phyloP scores from a whole-genome alignment of 768 basidiomycete genomes.

The Ephemerocybe angulata region DNA sequence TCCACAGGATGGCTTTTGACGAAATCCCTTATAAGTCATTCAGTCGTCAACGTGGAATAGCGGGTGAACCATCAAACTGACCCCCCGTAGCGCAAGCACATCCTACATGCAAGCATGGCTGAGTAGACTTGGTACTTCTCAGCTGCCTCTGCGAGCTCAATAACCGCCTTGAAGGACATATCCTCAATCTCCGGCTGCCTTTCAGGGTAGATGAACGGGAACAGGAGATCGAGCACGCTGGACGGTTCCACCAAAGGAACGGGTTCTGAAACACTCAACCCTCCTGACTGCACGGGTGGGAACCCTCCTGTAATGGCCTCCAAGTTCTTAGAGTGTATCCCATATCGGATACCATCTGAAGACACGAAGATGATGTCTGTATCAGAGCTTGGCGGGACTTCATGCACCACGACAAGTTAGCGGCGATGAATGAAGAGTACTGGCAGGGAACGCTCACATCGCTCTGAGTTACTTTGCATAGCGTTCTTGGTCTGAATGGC shows the following conservation, averaged over 20 bases:
- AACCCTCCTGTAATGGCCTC: conserved; percentile 25
- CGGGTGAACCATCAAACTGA: no score
- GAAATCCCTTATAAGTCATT: no score
- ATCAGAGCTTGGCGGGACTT: not conserved
- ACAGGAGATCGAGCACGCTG: conserved; percentile 21
- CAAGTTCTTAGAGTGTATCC: conserved; percentile 26
- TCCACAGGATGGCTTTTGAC: not conserved
- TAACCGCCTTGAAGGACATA: conserved; percentile 15
- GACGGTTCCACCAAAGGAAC: conserved; percentile 21
- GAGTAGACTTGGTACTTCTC: conserved; percentile 27
- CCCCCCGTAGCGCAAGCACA: conserved; percentile 12
- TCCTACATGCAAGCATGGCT: conserved; percentile 22
- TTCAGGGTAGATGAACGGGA: conserved; percentile 26
- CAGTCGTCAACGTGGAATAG: no score
- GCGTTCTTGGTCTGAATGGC: no score
- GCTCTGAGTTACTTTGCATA: no score
- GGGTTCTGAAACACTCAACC: conserved; percentile 12
- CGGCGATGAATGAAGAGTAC: no score
- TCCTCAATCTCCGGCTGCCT: conserved; percentile 17
- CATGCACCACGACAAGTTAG: no score
- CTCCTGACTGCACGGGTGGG: conserved; percentile 19
- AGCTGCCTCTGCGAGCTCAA: conserved; percentile 23
- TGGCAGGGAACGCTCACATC: no score
- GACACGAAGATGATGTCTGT: conserved; percentile 28
- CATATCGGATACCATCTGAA: conserved; percentile 22